phyloP scores from a whole-genome alignment of 371 early-diverging fungal species.

The Chytridium lagenaria region DNA sequence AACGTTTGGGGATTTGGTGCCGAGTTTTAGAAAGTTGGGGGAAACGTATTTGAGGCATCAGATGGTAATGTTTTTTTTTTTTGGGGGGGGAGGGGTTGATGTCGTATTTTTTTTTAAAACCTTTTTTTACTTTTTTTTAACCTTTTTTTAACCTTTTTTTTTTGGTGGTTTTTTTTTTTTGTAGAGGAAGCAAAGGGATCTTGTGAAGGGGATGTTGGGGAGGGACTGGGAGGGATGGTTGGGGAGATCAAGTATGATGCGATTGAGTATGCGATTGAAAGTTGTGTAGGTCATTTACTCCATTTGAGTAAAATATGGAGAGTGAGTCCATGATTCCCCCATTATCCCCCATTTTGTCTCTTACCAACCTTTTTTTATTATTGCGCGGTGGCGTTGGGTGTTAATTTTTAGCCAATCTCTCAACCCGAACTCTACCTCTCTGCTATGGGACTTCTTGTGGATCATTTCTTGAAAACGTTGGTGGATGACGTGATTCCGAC shows the following conservation, averaged over 20 bases:
- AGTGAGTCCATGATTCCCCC: slow-evolving; percentile 24
- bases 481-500: slow-evolving; percentile 18
- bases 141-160: not conserved
- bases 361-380: not conserved
- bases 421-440: slow-evolving; percentile 33
- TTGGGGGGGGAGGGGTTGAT: no score
- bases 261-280: slow-evolving; percentile 38
- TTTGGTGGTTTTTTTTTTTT: not conserved
- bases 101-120: no score
- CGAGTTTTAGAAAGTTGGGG: slow-evolving; percentile 53
- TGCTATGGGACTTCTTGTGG: slow-evolving; percentile 42
- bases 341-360: no score
- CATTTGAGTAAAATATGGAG: slow-evolving; percentile 39
- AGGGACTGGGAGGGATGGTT: slow-evolving; percentile 20
- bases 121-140: no score
- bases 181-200: not conserved
- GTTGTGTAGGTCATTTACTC: slow-evolving; percentile 32
- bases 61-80: no score
- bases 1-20: slow-evolving; percentile 58
- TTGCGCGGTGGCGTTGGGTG: not conserved
- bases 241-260: slow-evolving; percentile 39
- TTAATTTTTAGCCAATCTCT: slow-evolving; percentile 39
- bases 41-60: slow-evolving; percentile 46
- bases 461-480: slow-evolving; percentile 29
- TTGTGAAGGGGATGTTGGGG: not conserved